Evolutionary conservation across 768 basidiomycete species (phyloP).

Genomic region (Podaxis mareebaensis): DNA sequence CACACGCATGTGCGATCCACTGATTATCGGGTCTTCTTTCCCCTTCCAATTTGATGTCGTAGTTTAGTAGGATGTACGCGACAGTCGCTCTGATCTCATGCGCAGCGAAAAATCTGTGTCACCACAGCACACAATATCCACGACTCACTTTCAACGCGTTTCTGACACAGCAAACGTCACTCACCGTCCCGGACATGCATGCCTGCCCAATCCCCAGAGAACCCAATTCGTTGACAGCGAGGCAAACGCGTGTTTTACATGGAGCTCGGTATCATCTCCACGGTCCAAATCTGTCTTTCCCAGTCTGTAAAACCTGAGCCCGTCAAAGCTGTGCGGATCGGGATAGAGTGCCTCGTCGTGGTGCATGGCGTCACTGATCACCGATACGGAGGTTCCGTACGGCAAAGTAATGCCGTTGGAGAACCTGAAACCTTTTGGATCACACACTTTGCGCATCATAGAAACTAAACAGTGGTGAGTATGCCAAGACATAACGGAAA

Average conservation of each 20-base stretch:
- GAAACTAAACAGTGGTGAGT: constrained; percentile 22
- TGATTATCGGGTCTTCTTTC: constrained; percentile 18
- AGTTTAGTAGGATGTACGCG: constrained; percentile 32
- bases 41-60: constrained; percentile 34
- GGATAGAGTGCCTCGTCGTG: constrained; percentile 1
- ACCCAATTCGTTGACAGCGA: constrained; percentile 3
- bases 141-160: not conserved
- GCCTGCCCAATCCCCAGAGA: constrained; percentile 3
- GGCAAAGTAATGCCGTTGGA: constrained; percentile 36
- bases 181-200: constrained; percentile 15
- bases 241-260: constrained; percentile 12
- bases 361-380: constrained; percentile 17
- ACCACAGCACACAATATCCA: not conserved
- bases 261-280: not conserved
- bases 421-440: constrained; percentile 38
- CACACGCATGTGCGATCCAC: constrained; percentile 19
- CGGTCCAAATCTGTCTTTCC: not conserved
- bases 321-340: constrained; percentile 3
- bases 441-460: constrained; percentile 32
- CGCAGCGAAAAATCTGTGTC: constrained; percentile 34
- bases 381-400: constrained; percentile 19
- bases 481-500: not conserved
- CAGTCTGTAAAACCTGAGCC: constrained; percentile 13
- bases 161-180: not conserved
- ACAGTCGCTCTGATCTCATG: constrained; percentile 34